Percentiles rank a stretch among this genome's conserved stretches.
These are phyloP conservation scores for Dactylellina haptotyla DNA, from an alignment of 2,329 filamentous ascomycete genomes.

Conservation along the genomic window DNA sequence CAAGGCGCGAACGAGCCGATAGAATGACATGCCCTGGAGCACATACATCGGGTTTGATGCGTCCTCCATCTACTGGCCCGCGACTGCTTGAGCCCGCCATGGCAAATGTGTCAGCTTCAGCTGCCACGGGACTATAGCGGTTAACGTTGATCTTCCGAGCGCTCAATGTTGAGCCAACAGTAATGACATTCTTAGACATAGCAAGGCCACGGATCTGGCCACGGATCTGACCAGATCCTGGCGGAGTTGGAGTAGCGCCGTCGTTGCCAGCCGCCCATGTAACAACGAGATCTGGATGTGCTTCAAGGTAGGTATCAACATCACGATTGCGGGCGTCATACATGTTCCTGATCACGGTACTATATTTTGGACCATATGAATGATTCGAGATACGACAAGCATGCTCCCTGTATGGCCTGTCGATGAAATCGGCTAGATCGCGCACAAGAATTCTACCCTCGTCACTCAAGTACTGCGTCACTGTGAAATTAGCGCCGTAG, in stretches of 20 bases:
- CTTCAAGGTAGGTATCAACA: not conserved
- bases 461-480: not conserved
- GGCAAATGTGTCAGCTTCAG: not conserved
- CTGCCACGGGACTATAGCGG: not conserved
- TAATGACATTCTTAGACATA: conserved; percentile 1
- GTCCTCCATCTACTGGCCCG: not conserved
- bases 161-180: not conserved
- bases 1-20: not conserved
- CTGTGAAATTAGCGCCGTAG: not conserved
- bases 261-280: conserved; percentile 2
- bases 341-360: not conserved
- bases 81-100: not conserved
- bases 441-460: not conserved
- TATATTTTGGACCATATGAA: not conserved
- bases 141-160: not conserved
- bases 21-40: not conserved
- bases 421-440: not conserved
- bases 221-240: not conserved
- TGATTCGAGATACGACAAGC: not conserved
- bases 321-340: not conserved
- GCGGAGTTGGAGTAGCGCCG: not conserved
- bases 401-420: not conserved
- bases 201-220: not conserved
- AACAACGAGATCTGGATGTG: not conserved
- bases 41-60: not conserved